Percentiles rank a stretch among this genome's conserved stretches.
Conservation (phyloP, 2,329 filamentous ascomycete species). For the Claviceps arundinis region DNA sequence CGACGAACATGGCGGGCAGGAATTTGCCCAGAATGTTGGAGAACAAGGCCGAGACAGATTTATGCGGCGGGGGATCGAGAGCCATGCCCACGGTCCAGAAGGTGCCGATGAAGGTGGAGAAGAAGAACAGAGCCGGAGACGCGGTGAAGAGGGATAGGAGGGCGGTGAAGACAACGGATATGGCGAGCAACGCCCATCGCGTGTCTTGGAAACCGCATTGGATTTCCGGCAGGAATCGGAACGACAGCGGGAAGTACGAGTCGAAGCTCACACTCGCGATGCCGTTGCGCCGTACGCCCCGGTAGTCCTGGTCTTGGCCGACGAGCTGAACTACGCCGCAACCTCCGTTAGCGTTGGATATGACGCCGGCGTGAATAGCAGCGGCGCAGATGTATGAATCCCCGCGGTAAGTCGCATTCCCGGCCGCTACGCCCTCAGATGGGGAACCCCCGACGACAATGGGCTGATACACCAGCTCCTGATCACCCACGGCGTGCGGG, state of each 20-base stretch:
- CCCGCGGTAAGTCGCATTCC: slow-evolving; percentile 58
- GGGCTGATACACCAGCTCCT: slow-evolving; percentile 49
- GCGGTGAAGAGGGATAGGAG: slow-evolving; percentile 71
- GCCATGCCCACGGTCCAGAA: slow-evolving; percentile 87
- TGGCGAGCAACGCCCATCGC: slow-evolving; percentile 69
- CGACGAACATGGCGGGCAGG: slow-evolving; percentile 75
- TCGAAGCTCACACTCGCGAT: slow-evolving; percentile 69
- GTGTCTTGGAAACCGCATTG: slow-evolving; percentile 60
- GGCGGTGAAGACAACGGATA: slow-evolving; percentile 69
- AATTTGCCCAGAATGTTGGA: slow-evolving; percentile 70
- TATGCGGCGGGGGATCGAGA: slow-evolving; percentile 66
- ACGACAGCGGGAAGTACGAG: slow-evolving; percentile 81
- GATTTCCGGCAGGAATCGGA: slow-evolving; percentile 56
- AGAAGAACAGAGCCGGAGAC: slow-evolving; percentile 71
- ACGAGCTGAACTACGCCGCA: slow-evolving; percentile 69
- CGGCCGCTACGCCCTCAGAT: slow-evolving; percentile 24
- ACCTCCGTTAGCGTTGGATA: slow-evolving; percentile 58
- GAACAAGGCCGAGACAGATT: slow-evolving; percentile 55
- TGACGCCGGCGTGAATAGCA: slow-evolving; percentile 71
- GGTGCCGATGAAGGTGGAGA: slow-evolving; percentile 64
- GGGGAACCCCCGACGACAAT: slow-evolving; percentile 55
- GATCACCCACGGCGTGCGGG: slow-evolving; percentile 60
- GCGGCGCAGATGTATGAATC: slow-evolving; percentile 81
- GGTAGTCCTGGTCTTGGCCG: slow-evolving; percentile 52
- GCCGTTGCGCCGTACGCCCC: slow-evolving; percentile 52